Evolutionary conservation across 78 protist species (phyloP), one percentile per base, ranked within the genome.

Genomic region (Tieghemostelium lacteum): DNA sequence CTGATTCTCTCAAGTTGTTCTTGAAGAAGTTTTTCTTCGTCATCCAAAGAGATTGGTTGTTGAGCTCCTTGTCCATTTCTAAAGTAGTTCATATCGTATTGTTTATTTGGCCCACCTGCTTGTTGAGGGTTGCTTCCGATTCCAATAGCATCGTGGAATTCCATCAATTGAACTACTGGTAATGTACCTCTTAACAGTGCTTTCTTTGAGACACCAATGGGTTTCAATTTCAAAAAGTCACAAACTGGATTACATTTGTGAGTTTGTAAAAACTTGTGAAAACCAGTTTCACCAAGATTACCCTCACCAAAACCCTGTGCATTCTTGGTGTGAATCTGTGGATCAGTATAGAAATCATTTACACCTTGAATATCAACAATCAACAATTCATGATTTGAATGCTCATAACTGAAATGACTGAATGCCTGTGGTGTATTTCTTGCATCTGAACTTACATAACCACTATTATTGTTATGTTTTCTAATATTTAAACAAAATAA

Each of bases 331-430:
- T 95, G 98, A 28, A 95, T 89, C 42, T 96, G 98, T 19, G 97
- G 97, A 70, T 96, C 98, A 1, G 98, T 96, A 57, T 95, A 96
- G 54, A 85, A 49, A 85, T 96, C 97, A 22, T 86, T 96, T 1
- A 94, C 97, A 33, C 98, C 98, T 64, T 96, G 98, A 58, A 96
- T 94, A 95, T 96, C 98, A 57, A 80, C 63, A 34, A 96, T 85
- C 12, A 96, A 54, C 33, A 94, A 50, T 50, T 37, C 36, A 58
- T 76, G 80, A 57, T 52, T 50, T 12, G 96, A 92, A 2, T 29
- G 62, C 42, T 78, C 96, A 66, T 49, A 95, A 31, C 97, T 72
- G 39, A 94, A 96, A 87, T 96, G 98, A 28, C 97, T 87, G 54
- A 94, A 94, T 34, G 97, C 96, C 40, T 96, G 98, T 34, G 96